These are phyloP conservation scores for Hansenula lynferdii DNA, from an alignment of 1,139 yeast species.

Conservation along the genomic window DNA sequence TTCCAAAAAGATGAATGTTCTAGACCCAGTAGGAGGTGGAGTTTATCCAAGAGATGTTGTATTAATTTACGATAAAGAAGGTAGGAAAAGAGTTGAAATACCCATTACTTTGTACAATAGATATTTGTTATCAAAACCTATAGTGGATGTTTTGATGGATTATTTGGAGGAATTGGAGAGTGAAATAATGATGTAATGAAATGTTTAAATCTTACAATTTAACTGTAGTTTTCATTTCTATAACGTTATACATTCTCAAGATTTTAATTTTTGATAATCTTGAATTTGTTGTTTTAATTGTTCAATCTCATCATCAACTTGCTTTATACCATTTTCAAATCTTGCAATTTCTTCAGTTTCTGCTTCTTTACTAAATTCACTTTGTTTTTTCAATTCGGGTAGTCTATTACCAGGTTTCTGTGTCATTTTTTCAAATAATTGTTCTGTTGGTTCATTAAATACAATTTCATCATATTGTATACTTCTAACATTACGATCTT, in stretches of 20 bases:
- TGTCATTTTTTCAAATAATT: slow-evolving; percentile 74
- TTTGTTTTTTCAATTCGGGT: slow-evolving; percentile 50
- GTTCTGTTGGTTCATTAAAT: slow-evolving; percentile 94
- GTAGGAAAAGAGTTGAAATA: slow-evolving; percentile 16
- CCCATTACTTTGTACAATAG: slow-evolving; percentile 13
- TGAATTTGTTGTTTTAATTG: slow-evolving; percentile 45
- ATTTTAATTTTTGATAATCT: slow-evolving; percentile 38
- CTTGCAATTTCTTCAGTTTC: slow-evolving; percentile 81
- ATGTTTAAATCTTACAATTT: no score
- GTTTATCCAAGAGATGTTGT: slow-evolving; percentile 38
- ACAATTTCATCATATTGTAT: slow-evolving; percentile 86
- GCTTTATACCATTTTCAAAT: slow-evolving; percentile 58
- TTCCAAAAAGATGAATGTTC: slow-evolving; percentile 27
- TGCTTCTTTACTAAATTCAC: slow-evolving; percentile 44
- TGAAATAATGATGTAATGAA: slow-evolving; percentile 1
- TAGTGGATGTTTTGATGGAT: slow-evolving; percentile 24
- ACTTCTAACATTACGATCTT: slow-evolving; percentile 50
- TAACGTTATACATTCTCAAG: no score
- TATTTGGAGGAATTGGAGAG: slow-evolving; percentile 15
- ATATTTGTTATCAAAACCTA: slow-evolving; percentile 20
- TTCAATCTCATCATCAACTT: slow-evolving; percentile 55
- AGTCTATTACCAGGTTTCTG: slow-evolving; percentile 68
- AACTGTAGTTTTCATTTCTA: no score
- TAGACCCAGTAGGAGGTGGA: slow-evolving; percentile 46
- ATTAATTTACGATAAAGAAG: slow-evolving; percentile 27